Evolutionary conservation across 192 early-diverging fungal genomes (phyloP).

Genomic region (Dissophora globulifera): DNA sequence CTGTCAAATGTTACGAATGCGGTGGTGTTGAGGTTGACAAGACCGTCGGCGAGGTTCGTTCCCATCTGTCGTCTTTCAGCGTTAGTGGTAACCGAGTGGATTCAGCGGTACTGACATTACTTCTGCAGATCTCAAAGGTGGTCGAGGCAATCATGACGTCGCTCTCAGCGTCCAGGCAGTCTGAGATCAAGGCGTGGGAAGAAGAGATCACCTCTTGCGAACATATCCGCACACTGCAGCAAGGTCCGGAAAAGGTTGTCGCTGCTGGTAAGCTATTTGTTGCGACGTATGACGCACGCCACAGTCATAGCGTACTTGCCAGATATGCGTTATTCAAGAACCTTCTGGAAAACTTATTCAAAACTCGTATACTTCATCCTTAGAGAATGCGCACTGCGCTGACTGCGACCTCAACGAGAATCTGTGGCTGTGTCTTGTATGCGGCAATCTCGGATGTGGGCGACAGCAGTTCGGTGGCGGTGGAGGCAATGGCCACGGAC

Average conservation of each 20-base stretch:
- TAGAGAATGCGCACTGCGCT: slow-evolving; percentile 76
- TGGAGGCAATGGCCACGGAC: slow-evolving; percentile 93
- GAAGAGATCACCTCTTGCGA: slow-evolving; percentile 84
- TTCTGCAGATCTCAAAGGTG: slow-evolving; percentile 65
- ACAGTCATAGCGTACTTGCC: background rate
- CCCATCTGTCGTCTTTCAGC: no score
- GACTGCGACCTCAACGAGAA: slow-evolving; percentile 91
- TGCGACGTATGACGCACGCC: background rate
- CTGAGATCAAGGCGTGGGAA: slow-evolving; percentile 95
- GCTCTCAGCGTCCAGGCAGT: slow-evolving; percentile 83
- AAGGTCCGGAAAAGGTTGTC: slow-evolving; percentile 64
- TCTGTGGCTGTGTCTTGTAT: slow-evolving; percentile 94
- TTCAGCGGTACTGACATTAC: no score
- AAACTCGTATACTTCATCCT: no score
- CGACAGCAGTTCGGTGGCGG: slow-evolving; percentile 92
- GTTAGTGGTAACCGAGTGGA: no score
- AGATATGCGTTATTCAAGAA: no score
- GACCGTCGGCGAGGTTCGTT: slow-evolving; percentile 62
- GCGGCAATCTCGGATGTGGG: slow-evolving; percentile 95
- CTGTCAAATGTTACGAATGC: slow-evolving; percentile 86
- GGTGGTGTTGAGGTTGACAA: slow-evolving; percentile 69
- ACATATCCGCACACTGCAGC: slow-evolving; percentile 79
- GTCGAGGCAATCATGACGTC: slow-evolving; percentile 79
- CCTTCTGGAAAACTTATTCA: no score
- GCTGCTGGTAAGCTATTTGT: slow-evolving; percentile 50